Evolutionary conservation across 768 basidiomycete genomes (phyloP).

Genomic region (Rhodotorula kratochvilovae): DNA sequence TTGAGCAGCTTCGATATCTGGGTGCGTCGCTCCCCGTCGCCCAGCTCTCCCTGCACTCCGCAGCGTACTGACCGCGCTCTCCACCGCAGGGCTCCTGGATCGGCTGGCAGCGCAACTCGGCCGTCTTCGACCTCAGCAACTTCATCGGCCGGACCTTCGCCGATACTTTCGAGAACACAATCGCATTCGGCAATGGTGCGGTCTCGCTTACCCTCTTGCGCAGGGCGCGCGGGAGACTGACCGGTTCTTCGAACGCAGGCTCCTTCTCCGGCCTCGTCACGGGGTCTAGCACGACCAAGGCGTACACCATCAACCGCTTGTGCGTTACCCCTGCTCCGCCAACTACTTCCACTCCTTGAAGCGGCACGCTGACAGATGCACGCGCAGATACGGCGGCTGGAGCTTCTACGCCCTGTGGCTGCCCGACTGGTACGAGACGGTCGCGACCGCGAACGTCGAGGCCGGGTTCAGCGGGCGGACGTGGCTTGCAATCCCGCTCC

Average conservation of each 20-base stretch:
- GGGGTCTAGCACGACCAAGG: constrained; percentile 12
- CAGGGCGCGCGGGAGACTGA: no score
- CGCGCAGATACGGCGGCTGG: no score
- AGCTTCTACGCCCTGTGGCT: constrained; percentile 22
- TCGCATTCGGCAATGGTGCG: constrained; percentile 21
- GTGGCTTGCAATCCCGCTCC: constrained; percentile 21
- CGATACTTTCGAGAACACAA: constrained; percentile 21
- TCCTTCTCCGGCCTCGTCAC: constrained; percentile 26
- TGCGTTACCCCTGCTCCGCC: no score
- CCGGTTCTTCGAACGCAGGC: not conserved
- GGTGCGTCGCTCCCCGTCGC: not conserved
- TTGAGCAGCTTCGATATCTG: not conserved
- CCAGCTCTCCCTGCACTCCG: no score
- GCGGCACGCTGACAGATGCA: no score
- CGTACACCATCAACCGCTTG: constrained; percentile 4
- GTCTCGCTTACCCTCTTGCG: no score
- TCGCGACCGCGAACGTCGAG: constrained; percentile 8
- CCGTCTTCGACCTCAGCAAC: constrained; percentile 12
- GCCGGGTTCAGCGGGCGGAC: constrained; percentile 12
- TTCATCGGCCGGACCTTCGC: constrained; percentile 14
- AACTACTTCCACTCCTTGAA: no score
- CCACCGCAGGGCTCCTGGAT: constrained; percentile 6
- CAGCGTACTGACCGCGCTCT: not conserved
- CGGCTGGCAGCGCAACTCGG: constrained; percentile 21
- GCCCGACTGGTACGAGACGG: constrained; percentile 11